Evolutionary conservation across 2,329 filamentous ascomycete species (phyloP).

Genomic region (Talaromyces sp.): DNA sequence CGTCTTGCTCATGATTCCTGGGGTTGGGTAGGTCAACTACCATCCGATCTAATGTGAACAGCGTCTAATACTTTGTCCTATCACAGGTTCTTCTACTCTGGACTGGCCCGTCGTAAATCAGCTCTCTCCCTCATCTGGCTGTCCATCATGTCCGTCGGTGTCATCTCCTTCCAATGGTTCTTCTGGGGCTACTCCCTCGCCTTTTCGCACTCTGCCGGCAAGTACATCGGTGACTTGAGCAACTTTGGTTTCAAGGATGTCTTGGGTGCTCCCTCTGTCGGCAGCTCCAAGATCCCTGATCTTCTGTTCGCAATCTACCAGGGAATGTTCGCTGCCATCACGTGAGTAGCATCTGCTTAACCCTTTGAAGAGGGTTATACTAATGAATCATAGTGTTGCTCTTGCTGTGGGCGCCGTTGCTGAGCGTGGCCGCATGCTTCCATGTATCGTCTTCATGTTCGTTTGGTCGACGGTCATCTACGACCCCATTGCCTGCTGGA

Average conservation of each 20-base stretch:
- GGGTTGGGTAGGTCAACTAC: conserved; percentile 60
- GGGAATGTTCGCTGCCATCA: conserved; percentile 65
- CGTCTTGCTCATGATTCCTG: conserved; percentile 88
- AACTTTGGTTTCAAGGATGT: conserved; percentile 79
- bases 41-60: neutral
- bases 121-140: conserved; percentile 83
- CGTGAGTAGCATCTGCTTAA: conserved; percentile 53
- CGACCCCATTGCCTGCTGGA: conserved; percentile 92
- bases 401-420: conserved; percentile 81
- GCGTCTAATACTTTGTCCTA: neutral
- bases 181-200: conserved; percentile 88
- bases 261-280: conserved; percentile 71
- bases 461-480: conserved; percentile 88
- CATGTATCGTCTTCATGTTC: conserved; percentile 89
- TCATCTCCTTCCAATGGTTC: conserved; percentile 90
- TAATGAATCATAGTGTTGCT: conserved; percentile 57
- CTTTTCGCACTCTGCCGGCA: conserved; percentile 73
- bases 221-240: conserved; percentile 71
- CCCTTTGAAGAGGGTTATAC: neutral
- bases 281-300: conserved; percentile 70
- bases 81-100: conserved; percentile 82
- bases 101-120: conserved; percentile 82
- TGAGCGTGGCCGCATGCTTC: conserved; percentile 82
- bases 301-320: conserved; percentile 76
- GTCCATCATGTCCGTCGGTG: conserved; percentile 73